These are phyloP conservation scores for Hapsidospora chrysogenum DNA, from an alignment of 495 filamentous ascomycete species.

Conservation along the genomic window DNA sequence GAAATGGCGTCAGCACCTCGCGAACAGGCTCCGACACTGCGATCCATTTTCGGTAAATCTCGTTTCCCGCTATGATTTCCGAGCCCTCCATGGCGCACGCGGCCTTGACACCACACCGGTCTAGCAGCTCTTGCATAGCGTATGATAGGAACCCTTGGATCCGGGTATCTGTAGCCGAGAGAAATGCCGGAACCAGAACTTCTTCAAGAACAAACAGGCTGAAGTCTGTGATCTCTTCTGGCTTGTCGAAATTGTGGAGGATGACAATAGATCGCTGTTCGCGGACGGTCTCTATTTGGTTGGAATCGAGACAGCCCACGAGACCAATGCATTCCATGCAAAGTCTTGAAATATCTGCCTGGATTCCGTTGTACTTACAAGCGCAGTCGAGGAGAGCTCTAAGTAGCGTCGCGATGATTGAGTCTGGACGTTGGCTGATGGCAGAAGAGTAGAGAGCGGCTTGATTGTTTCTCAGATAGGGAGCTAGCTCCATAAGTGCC, in stretches of 20 bases:
- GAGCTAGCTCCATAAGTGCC: slow-evolving; percentile 57
- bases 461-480: slow-evolving; percentile 57
- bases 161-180: slow-evolving; percentile 70
- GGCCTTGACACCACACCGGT: slow-evolving; percentile 50
- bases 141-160: slow-evolving; percentile 82
- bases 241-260: slow-evolving; percentile 64
- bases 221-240: slow-evolving; percentile 72
- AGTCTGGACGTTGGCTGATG: slow-evolving; percentile 70
- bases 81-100: slow-evolving; percentile 20
- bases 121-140: slow-evolving; percentile 82
- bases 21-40: slow-evolving; percentile 55
- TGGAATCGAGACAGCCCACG: slow-evolving; percentile 82
- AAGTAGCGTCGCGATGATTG: slow-evolving; percentile 49
- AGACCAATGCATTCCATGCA: slow-evolving; percentile 69
- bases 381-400: slow-evolving; percentile 71
- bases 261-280: slow-evolving; percentile 68
- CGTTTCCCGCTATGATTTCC: slow-evolving; percentile 2
- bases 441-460: slow-evolving; percentile 67
- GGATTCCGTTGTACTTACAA: slow-evolving; percentile 55
- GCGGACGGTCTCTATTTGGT: slow-evolving; percentile 64
- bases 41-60: slow-evolving; percentile 54
- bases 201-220: slow-evolving; percentile 70
- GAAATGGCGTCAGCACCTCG: slow-evolving; percentile 70
- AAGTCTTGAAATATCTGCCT: slow-evolving; percentile 47
- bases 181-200: slow-evolving; percentile 77